Conservation (phyloP, 495 filamentous ascomycete genomes). For the Lasiosphaeriaceae sp. region DNA sequence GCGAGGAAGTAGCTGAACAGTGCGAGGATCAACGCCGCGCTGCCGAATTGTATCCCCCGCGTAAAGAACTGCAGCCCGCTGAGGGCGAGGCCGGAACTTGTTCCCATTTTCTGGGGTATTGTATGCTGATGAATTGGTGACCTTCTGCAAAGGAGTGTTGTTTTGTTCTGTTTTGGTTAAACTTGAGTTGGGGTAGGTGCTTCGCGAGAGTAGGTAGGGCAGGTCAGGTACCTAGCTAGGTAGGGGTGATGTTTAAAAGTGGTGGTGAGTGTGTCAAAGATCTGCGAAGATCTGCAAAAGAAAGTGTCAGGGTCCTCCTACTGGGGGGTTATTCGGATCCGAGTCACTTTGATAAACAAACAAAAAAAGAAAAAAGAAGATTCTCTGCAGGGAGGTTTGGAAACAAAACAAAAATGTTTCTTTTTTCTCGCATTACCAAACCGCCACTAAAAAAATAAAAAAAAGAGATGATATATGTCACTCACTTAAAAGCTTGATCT, state of each 20-base stretch:
- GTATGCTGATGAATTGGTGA: not conserved
- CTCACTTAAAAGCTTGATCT: not conserved
- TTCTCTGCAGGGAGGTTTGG: too few relatives aligned
- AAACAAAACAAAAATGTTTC: too few relatives aligned
- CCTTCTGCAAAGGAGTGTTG: too few relatives aligned
- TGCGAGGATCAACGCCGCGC: conserved; percentile 66
- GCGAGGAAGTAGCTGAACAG: conserved; percentile 77
- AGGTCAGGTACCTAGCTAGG: not conserved
- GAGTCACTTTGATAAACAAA: too few relatives aligned
- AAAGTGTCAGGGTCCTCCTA: too few relatives aligned
- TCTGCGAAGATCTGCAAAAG: too few relatives aligned
- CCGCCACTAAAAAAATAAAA: not conserved
- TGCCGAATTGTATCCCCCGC: conserved; percentile 67
- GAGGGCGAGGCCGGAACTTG: conserved; percentile 52
- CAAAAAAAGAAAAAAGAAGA: too few relatives aligned
- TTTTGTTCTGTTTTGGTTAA: not conserved
- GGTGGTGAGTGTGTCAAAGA: too few relatives aligned
- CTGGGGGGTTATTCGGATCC: too few relatives aligned
- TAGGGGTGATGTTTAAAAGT: too few relatives aligned
- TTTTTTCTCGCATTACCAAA: too few relatives aligned
- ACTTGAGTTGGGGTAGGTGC: not conserved
- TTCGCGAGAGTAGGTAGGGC: not conserved
- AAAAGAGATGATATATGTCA: not conserved
- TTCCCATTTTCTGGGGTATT: conserved; percentile 28
- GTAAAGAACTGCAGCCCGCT: conserved; percentile 60